phyloP scores from a whole-genome alignment of 768 basidiomycete species.

The Boletus rubroflammeus region DNA sequence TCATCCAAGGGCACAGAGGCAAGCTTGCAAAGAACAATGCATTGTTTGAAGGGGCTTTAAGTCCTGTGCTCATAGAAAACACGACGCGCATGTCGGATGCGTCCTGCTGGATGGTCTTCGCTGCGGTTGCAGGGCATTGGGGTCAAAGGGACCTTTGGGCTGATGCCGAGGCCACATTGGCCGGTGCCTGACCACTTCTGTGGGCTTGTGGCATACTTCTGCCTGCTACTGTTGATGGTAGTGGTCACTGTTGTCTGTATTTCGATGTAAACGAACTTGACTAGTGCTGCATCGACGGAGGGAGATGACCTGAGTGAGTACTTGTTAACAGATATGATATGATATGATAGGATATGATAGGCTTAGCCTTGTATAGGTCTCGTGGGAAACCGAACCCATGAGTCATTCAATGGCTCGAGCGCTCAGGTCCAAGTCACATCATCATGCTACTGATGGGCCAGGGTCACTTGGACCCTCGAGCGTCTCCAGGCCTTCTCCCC shows the following conservation, averaged over 20 bases:
- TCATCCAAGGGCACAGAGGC: conserved; percentile 37
- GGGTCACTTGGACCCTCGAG: neutral
- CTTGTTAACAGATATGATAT: too few relatives aligned
- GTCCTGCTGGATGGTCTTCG: conserved; percentile 74
- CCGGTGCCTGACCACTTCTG: conserved; percentile 10
- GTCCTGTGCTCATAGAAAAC: neutral
- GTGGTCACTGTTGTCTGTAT: neutral
- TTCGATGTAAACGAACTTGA: conserved; percentile 8
- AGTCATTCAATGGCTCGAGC: too few relatives aligned
- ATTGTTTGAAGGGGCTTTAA: conserved; percentile 6
- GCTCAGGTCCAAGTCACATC: too few relatives aligned
- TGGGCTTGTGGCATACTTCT: neutral
- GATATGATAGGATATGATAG: too few relatives aligned
- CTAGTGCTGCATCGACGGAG: neutral
- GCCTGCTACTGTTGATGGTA: neutral
- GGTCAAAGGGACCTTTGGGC: conserved; percentile 78
- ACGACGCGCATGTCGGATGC: conserved; percentile 36
- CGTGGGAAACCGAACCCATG: conserved; percentile 24
- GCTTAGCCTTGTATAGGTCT: neutral
- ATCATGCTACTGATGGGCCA: too few relatives aligned
- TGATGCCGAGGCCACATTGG: conserved; percentile 61
- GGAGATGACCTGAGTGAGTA: conserved; percentile 3
- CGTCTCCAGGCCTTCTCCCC: conserved; percentile 1
- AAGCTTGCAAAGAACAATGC: conserved; percentile 18
- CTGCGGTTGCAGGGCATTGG: conserved; percentile 66